Evolutionary conservation across 805 yeast species (phyloP).

Genomic region (Candida krabiensis): DNA sequence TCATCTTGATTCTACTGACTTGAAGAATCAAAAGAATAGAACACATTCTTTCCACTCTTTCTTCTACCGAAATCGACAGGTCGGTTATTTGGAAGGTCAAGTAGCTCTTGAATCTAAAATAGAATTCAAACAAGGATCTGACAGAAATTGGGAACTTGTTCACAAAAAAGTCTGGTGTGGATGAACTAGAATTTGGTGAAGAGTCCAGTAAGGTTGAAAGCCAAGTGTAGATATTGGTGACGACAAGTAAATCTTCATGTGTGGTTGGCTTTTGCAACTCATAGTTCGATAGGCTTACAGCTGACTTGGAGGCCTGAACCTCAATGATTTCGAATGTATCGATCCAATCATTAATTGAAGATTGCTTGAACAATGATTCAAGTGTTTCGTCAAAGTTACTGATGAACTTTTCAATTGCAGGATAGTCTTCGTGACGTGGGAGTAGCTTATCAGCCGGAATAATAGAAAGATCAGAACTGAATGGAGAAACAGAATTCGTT

Average conservation of each 20-base stretch:
- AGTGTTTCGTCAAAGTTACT: conserved; percentile 63
- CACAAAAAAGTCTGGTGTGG: conserved; percentile 31
- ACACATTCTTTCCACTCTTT: conserved; percentile 67
- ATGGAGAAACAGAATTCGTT: conserved; percentile 37
- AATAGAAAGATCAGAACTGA: conserved; percentile 40
- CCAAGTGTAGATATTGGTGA: conserved; percentile 73
- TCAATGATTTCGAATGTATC: conserved; percentile 73
- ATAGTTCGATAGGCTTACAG: conserved; percentile 58
- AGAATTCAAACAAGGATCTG: conserved; percentile 62
- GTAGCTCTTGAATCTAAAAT: conserved; percentile 63
- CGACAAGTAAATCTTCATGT: conserved; percentile 54
- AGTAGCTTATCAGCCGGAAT: conserved; percentile 35
- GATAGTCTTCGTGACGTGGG: conserved; percentile 37
- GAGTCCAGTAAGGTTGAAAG: conserved; percentile 55
- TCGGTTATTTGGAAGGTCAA: conserved; percentile 67
- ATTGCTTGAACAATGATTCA: conserved; percentile 52
- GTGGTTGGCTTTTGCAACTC: conserved; percentile 39
- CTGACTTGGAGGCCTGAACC: conserved; percentile 57
- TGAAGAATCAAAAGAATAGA: conserved; percentile 65
- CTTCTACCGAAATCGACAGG: conserved; percentile 51
- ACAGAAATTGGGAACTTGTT: conserved; percentile 67
- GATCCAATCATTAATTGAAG: conserved; percentile 76
- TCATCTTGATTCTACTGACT: conserved; percentile 68
- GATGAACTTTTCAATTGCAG: conserved; percentile 60
- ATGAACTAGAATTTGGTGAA: conserved; percentile 20